phyloP scores from a whole-genome alignment of 208 protist genomes.

The Kentomonas sorsogonicus region DNA sequence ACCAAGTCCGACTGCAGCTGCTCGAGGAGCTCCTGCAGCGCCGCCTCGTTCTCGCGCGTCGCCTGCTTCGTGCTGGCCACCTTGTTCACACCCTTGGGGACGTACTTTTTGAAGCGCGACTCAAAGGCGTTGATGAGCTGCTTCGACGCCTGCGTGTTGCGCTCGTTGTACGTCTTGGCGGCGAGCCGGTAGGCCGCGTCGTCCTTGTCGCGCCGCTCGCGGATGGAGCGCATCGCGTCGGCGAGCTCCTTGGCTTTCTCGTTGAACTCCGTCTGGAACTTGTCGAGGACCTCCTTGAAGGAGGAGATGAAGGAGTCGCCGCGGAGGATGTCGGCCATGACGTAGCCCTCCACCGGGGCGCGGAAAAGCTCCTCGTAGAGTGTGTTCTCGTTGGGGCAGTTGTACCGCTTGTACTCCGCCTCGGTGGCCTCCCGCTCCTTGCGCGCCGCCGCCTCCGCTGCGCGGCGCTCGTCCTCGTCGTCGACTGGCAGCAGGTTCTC shows the following conservation, averaged over 20 bases:
- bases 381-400: conserved; percentile 74
- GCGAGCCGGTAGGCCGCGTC: conserved; percentile 43
- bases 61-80: neutral
- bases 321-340: conserved; percentile 50
- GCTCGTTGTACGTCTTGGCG: conserved; percentile 27
- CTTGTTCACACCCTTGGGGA: conserved; percentile 24
- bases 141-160: conserved; percentile 31
- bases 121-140: conserved; percentile 62
- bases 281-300: conserved; percentile 68
- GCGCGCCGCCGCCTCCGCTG: conserved; percentile 22
- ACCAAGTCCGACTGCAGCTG: conserved; percentile 52
- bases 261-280: conserved; percentile 72
- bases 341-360: conserved; percentile 50
- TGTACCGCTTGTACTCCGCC: conserved; percentile 63
- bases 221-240: conserved; percentile 67
- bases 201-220: conserved; percentile 50
- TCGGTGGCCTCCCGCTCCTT: conserved; percentile 35
- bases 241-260: conserved; percentile 77
- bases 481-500: conserved; percentile 78
- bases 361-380: conserved; percentile 73
- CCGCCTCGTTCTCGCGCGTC: neutral
- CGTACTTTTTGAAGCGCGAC: conserved; percentile 39
- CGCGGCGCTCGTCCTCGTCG: conserved; percentile 63
- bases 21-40: conserved; percentile 24
- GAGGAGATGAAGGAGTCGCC: conserved; percentile 46